phyloP scores from a whole-genome alignment of 2,329 filamentous ascomycete genomes.

The Penicillium sp. region DNA sequence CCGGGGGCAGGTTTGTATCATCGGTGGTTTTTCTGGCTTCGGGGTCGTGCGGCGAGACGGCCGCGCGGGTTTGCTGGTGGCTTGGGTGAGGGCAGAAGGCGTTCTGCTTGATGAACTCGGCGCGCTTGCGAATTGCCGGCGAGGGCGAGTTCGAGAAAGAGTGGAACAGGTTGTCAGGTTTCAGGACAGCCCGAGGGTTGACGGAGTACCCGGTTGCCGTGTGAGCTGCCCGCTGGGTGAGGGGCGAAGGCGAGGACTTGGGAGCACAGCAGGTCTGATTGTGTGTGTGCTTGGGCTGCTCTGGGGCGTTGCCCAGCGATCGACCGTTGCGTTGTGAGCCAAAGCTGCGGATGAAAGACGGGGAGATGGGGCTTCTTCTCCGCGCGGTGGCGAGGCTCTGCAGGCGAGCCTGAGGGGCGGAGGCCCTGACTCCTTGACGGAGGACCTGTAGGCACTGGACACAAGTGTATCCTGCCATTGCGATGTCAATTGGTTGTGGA shows the following conservation, averaged over 20 bases:
- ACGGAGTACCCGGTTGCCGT: constrained; percentile 17
- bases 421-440: constrained; percentile 22
- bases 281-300: constrained; percentile 14
- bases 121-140: constrained; percentile 74
- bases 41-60: constrained; percentile 56
- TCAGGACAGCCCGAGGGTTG: constrained; percentile 43
- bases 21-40: constrained; percentile 49
- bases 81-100: constrained; percentile 86
- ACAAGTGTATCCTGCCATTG: constrained; percentile 37
- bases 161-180: constrained; percentile 81
- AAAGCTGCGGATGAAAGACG: constrained; percentile 23
- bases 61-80: constrained; percentile 65
- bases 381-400: constrained; percentile 21
- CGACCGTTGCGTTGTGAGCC: constrained; percentile 21
- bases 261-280: constrained; percentile 4
- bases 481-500: constrained; percentile 13
- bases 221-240: constrained; percentile 23
- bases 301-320: constrained; percentile 14
- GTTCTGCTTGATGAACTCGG: constrained; percentile 84
- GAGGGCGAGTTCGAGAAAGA: constrained; percentile 82
- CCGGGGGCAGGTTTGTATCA: constrained; percentile 51
- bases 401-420: constrained; percentile 18
- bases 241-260: constrained; percentile 12
- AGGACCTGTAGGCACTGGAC: constrained; percentile 34
- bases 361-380: constrained; percentile 20